These are phyloP conservation scores for Cornus florida DNA, from an alignment of 148 eudicot genomes.

Conservation along the genomic window DNA sequence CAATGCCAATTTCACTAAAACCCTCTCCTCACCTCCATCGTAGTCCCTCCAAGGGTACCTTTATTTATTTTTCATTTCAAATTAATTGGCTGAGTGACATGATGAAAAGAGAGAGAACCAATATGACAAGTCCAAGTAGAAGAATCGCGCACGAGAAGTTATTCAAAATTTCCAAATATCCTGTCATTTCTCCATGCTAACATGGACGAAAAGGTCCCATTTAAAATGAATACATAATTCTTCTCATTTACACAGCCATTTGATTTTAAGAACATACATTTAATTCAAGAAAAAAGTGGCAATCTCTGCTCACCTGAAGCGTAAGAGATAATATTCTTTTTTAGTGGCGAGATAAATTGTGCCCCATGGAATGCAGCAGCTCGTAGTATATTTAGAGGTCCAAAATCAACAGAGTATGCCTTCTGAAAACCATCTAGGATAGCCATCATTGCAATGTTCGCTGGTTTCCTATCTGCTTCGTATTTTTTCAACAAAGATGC, in stretches of 20 bases:
- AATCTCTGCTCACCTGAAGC: constrained; percentile 82
- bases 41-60: too few species aligned
- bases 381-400: constrained; percentile 76
- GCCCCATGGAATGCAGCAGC: constrained; percentile 89
- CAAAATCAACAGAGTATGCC: constrained; percentile 80
- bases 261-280: background rate
- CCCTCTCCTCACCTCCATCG: too few species aligned
- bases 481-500: constrained; percentile 62
- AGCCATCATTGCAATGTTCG: constrained; percentile 82
- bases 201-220: background rate
- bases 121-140: too few species aligned
- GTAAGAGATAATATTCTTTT: constrained; percentile 69
- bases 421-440: constrained; percentile 90
- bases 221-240: background rate
- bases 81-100: too few species aligned
- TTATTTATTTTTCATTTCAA: too few species aligned
- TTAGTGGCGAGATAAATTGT: constrained; percentile 72
- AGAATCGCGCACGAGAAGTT: background rate
- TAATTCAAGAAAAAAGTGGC: constrained; percentile 63
- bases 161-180: too few species aligned
- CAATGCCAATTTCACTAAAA: too few species aligned
- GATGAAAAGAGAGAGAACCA: too few species aligned
- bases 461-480: constrained; percentile 80
- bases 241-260: background rate
- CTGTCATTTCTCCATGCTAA: background rate